Conservation (phyloP, 1,139 yeast species). For the Fermentozyma sake region DNA sequence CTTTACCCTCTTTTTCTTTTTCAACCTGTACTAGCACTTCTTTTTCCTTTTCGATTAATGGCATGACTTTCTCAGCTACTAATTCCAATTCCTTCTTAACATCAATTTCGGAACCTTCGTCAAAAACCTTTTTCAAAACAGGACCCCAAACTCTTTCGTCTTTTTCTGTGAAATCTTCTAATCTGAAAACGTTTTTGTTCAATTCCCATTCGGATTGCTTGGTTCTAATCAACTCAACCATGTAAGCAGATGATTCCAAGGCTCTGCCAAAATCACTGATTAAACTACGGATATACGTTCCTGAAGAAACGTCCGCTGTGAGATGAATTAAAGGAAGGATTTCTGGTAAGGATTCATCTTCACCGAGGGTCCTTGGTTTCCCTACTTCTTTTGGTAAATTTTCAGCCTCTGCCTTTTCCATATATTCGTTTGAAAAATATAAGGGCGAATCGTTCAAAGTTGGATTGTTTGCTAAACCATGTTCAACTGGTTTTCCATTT, state of each 20-base stretch:
- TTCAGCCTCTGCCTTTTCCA: constrained; percentile 35
- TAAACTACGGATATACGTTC: constrained; percentile 89
- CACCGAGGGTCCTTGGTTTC: constrained; percentile 21
- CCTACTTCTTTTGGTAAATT: constrained; percentile 25
- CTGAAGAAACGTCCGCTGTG: constrained; percentile 81
- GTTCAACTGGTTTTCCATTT: constrained; percentile 46
- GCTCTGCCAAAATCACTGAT: constrained; percentile 87
- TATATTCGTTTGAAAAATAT: constrained; percentile 52
- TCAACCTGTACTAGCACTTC: constrained; percentile 5
- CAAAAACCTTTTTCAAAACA: constrained; percentile 50
- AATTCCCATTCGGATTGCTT: constrained; percentile 83
- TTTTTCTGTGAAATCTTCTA: constrained; percentile 58
- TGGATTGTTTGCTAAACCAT: constrained; percentile 47
- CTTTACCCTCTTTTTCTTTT: constrained; percentile 4
- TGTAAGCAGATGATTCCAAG: constrained; percentile 76
- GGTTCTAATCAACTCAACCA: constrained; percentile 75
- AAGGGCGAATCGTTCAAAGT: constrained; percentile 61
- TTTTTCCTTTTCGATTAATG: constrained; percentile 12
- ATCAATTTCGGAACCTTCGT: constrained; percentile 27
- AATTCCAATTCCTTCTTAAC: constrained; percentile 20
- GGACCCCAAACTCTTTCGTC: constrained; percentile 66
- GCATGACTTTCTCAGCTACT: constrained; percentile 11
- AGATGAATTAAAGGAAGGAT: constrained; percentile 64
- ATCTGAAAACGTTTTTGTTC: constrained; percentile 62
- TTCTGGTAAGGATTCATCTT: constrained; percentile 24